Evolutionary conservation across 805 yeast species (phyloP).

Genomic region (Saccharomycopsis fodiens): DNA sequence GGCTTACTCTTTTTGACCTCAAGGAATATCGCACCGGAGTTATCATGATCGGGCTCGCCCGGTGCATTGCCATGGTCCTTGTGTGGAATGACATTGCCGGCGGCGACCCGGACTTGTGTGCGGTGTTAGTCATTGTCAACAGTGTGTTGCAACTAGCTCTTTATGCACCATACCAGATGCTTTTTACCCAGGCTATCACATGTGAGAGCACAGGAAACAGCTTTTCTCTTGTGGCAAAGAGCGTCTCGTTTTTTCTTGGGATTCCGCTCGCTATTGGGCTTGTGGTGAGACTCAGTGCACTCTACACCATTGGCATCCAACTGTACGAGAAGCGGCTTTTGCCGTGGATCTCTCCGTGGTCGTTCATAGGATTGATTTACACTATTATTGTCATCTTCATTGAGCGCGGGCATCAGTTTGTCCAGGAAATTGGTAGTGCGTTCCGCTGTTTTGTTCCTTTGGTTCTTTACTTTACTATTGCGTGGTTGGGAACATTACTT

Average conservation of each 20-base stretch:
- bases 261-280: conserved; percentile 43
- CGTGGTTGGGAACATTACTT: conserved; percentile 43
- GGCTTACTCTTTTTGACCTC: conserved; percentile 42
- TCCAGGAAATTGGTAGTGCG: conserved; percentile 41
- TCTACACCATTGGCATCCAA: conserved; percentile 27
- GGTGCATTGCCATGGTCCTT: conserved; percentile 59
- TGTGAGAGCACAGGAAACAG: conserved; percentile 21
- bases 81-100: conserved; percentile 49
- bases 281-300: conserved; percentile 30
- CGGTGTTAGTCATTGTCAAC: conserved; percentile 43
- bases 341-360: conserved; percentile 40
- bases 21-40: conserved; percentile 45
- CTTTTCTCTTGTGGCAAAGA: conserved; percentile 37
- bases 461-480: conserved; percentile 37
- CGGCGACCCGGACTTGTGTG: conserved; percentile 46
- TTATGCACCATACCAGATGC: conserved; percentile 44
- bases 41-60: conserved; percentile 51
- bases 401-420: conserved; percentile 40
- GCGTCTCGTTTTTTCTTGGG: conserved; percentile 48
- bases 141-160: conserved; percentile 43
- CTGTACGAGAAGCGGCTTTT: conserved; percentile 31
- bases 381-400: conserved; percentile 46
- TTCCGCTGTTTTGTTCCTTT: conserved; percentile 45
- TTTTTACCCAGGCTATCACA: conserved; percentile 39
- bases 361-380: conserved; percentile 44